Evolutionary conservation across 2,329 filamentous ascomycete genomes (phyloP), one percentile per base, ranked within the genome.

Genomic region (Ophiosphaerella narmari): DNA sequence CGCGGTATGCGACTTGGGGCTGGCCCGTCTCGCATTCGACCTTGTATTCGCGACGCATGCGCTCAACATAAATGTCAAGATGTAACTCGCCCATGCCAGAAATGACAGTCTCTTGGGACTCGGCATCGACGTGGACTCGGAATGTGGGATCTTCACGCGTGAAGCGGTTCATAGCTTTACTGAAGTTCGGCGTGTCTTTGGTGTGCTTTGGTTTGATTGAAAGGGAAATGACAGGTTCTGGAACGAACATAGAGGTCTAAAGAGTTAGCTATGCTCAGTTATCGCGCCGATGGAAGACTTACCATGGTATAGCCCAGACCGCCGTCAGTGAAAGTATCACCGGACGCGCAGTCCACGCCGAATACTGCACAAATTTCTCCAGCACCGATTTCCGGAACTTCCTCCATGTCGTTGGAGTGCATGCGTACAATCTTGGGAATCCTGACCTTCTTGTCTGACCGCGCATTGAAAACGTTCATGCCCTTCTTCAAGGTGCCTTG

Each of bases 331-430:
- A 99, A 99, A 37, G 93, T 97, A 74, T 99, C 94, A 66, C 94
- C 94, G 37, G 93, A 97, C 32, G 94, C 92, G 74, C 94, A 99
- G 66, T 99, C 94, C 46, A 99, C 90, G 68, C 94, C 94, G 70
- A 99, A 99, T 51, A 99, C 94, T 54, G 94, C 94, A 72, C 94
- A 99, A 59, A 99, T 99, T 75, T 99, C 94, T 75, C 94, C 94
- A 46, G 94, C 93, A 44, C 92, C 91, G 57, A 99, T 88, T 74
- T 97, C 92, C 48, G 78, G 81, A 26, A 97, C 91, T 70, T 99
- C 94, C 75, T 99, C 94, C 93, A 99, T 96, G 71, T 99, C 94
- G 72, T 97, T 96, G 39, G 92, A 96, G 80, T 99, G 94, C 94
- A 99, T 99, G 56, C 94, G 91, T 55, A 99, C 94, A 66, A 99